Conservation (phyloP, 1,284 basidiomycete species). For the Irpex lacteus region DNA sequence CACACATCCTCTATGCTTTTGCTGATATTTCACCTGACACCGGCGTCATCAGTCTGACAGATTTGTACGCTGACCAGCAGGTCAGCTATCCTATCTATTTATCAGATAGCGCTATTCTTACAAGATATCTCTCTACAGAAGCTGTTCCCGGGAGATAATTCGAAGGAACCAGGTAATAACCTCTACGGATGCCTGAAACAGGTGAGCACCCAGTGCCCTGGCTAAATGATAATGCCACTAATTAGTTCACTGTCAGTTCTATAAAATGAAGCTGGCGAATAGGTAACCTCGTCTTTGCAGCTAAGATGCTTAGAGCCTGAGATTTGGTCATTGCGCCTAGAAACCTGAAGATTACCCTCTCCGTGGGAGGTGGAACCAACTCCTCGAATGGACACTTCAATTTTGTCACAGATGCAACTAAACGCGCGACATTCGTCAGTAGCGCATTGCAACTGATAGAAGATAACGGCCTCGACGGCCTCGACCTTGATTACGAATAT, state of each 20-base stretch:
- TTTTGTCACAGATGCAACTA: conserved; percentile 52
- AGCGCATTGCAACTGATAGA: conserved; percentile 75
- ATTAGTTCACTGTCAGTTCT: conserved; percentile 29
- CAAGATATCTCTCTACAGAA: conserved; percentile 40
- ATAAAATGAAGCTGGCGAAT: conserved; percentile 71
- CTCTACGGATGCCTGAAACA: conserved; percentile 89
- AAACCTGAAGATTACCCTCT: conserved; percentile 76
- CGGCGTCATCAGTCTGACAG: conserved; percentile 71
- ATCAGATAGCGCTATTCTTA: not conserved
- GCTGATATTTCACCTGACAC: conserved; percentile 73
- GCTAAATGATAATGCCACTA: too few relatives aligned
- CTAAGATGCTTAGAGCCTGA: too few relatives aligned
- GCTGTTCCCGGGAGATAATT: conserved; percentile 62
- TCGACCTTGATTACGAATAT: conserved; percentile 74
- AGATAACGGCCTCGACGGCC: conserved; percentile 87
- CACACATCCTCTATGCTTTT: conserved; percentile 85
- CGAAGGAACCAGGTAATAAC: conserved; percentile 67
- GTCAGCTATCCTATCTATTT: conserved; percentile 34
- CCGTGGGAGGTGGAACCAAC: conserved; percentile 77
- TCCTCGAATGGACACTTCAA: conserved; percentile 66
- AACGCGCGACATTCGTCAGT: conserved; percentile 69
- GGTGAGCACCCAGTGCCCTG: conserved; percentile 36
- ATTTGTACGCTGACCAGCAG: conserved; percentile 82
- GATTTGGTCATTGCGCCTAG: conserved; percentile 29
- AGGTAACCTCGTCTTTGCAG: conserved; percentile 29